Base-by-base conservation (phyloP, 331 rosid species). In the Cucumis variabilis region DNA sequence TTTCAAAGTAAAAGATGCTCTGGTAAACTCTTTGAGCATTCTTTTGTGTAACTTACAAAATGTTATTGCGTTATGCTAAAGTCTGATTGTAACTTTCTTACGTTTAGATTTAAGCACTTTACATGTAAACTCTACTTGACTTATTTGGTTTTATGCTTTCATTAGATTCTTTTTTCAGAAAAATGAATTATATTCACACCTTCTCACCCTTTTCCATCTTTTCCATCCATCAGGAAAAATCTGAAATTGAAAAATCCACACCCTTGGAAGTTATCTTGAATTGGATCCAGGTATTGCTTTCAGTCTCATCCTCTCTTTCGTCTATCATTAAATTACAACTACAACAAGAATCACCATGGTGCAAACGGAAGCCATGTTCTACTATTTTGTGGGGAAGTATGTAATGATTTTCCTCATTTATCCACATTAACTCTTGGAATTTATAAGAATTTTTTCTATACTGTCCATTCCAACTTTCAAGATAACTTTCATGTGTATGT, bases 251-350 rank as follows among this genome's bases (percentile, higher is more conserved):
- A 80, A 91, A 88, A 83, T 93, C 92, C 67, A 85, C 93, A 83
- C 90, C 94, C 72, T 89, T 94, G 93, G 98, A 95, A 55, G 79
- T 97, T 93, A 92, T 97, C 89, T 90, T 97, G 88, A 91, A 88
- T 88, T 97, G 98, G 99, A 92, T 95, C 85, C 95, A 97, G 99
- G 99, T 97, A 92, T 55, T 74, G 66, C 78, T 73, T 53, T 30
- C 71, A 58, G 24, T 86, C 37, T 24, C 88, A 58, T 72, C 5
- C 37, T 33, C 37, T 33, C 55, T 17, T 82, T 27, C 20, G 6
- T 27, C 9, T 10, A 37, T 25, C 50, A 62, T 60, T 58, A 82
- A 62, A 82, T 28, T 63, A 82, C 28, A 62, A 58, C 69, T n/a
- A 24, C 63, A 44, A 41, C 19, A 76, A 46, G 33, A 4, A 82